Evolutionary conservation across 2,329 filamentous ascomycete species (phyloP).

Genomic region (Microdochium trichocladiopsis): DNA sequence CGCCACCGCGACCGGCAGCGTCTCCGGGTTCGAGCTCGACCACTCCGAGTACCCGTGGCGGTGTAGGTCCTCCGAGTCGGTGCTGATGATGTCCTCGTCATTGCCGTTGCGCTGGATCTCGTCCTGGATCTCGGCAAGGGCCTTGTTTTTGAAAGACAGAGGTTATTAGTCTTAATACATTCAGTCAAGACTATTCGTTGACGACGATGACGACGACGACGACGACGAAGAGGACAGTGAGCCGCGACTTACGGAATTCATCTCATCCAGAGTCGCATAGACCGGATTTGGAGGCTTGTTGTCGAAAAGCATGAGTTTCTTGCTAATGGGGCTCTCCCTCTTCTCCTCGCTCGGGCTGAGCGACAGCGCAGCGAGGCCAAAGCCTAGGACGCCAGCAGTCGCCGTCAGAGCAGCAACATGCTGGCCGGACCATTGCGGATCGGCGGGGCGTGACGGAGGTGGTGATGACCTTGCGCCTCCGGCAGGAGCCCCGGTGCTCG

Average conservation of each 20-base stretch:
- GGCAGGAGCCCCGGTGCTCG: background rate
- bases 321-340: slow-evolving; percentile 7
- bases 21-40: slow-evolving; percentile 55
- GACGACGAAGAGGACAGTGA: too few species aligned
- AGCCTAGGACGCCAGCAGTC: slow-evolving; percentile 19
- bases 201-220: too few species aligned
- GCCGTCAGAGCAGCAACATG: slow-evolving; percentile 20
- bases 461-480: background rate
- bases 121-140: slow-evolving; percentile 46
- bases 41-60: slow-evolving; percentile 62
- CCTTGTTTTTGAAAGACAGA: too few species aligned
- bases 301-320: slow-evolving; percentile 17
- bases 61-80: slow-evolving; percentile 53
- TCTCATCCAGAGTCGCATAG: slow-evolving; percentile 41
- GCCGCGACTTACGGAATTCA: slow-evolving; percentile 42
- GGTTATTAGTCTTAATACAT: too few species aligned
- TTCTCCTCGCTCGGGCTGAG: slow-evolving; percentile 6
- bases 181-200: too few species aligned
- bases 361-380: slow-evolving; percentile 16
- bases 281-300: slow-evolving; percentile 15
- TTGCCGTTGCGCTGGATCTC: slow-evolving; percentile 23
- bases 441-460: background rate
- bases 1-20: slow-evolving; percentile 55
- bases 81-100: slow-evolving; percentile 52
- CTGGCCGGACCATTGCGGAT: slow-evolving; percentile 17